phyloP scores from a whole-genome alignment of 2,329 filamentous ascomycete genomes.

The Fonsecaea multimorphosa region DNA sequence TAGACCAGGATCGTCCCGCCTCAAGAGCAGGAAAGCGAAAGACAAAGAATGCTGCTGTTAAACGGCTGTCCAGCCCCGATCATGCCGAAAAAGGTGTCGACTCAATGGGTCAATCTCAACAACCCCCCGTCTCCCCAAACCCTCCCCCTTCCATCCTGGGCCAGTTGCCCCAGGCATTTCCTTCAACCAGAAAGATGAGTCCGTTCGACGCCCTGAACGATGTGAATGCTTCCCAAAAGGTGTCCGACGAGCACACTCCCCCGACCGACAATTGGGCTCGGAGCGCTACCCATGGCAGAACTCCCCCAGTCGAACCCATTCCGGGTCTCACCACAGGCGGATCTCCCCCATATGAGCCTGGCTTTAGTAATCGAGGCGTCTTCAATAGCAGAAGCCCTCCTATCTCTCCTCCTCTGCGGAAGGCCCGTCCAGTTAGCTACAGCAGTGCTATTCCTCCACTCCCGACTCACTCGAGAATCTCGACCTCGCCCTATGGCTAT shows the following conservation, averaged over 20 bases:
- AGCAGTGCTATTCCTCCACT: constrained; percentile 48
- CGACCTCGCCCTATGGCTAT: constrained; percentile 47
- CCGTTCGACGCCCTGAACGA: constrained; percentile 30
- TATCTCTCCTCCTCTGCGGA: constrained; percentile 49
- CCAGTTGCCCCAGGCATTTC: constrained; percentile 29
- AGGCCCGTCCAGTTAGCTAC: constrained; percentile 52
- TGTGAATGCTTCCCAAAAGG: constrained; percentile 34
- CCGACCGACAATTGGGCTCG: constrained; percentile 33
- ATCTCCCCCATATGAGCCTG: constrained; percentile 50
- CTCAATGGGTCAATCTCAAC: constrained; percentile 31
- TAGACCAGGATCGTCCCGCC: constrained; percentile 26
- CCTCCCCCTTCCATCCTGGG: constrained; percentile 30
- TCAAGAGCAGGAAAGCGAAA: constrained; percentile 35
- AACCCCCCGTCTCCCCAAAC: constrained; percentile 14
- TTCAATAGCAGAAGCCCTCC: constrained; percentile 52
- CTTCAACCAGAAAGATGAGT: constrained; percentile 22
- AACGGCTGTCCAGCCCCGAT: constrained; percentile 30
- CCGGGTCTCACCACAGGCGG: constrained; percentile 40
- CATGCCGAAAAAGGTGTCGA: constrained; percentile 30
- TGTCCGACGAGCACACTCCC: constrained; percentile 39
- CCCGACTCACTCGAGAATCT: constrained; percentile 32
- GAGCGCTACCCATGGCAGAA: constrained; percentile 30
- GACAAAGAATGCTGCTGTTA: constrained; percentile 36
- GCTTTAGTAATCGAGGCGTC: constrained; percentile 46
- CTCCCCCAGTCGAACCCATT: constrained; percentile 32